Base-by-base conservation (phyloP, 148 eudicot genomes). In the Persicaria tinctoria region DNA sequence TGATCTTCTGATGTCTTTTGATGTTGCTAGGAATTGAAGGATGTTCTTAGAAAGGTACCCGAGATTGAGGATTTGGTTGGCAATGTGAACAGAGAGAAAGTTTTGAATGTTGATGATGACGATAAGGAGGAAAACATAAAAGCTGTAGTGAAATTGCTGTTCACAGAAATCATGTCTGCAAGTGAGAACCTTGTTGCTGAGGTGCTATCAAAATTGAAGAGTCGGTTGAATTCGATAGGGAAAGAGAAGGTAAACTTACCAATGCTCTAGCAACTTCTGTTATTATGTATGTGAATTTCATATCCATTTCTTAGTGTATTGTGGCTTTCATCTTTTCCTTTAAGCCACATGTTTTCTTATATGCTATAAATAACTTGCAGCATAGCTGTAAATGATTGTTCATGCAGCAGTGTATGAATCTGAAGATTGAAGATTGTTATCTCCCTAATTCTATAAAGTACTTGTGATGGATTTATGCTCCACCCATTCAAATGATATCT, bases 41-140 rank as follows among this genome's bases (percentile, higher is more conserved):
- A n/a, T 51, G 88, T 93, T 79, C 85, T 90, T 18, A 76, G 80
- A 11, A 84, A 72, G 80, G 87, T 89, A 77, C 99, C 96, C 6
- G 99, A 95, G 86, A 87, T 95, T 59, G 80, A 79, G 38, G 89
- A 83, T 79, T 83, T 92, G 82, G 89, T 90, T 63, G 96, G 97
- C 78, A 78, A 56, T 73, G 78, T 78, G 17, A 81, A 78, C 68
- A 84, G 85, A 51, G 82, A 87, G 74, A 87, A 81, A 77, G 81
- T 95, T 5, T 74, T 84, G 59, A 74, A 78, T 5, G 62, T 86
- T 57, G 77, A 79, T 59, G 77, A 86, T 0, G 41, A 79, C 11
- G 87, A 86, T 74, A 88, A 82, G 12, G 92, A 89, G 76, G 81
- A 84, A 41, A 77, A 84, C 46, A 59, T 81, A 73, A 90, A 87